Conservation (phyloP, 2,329 filamentous ascomycete genomes). For the Fusarium kyushuense region DNA sequence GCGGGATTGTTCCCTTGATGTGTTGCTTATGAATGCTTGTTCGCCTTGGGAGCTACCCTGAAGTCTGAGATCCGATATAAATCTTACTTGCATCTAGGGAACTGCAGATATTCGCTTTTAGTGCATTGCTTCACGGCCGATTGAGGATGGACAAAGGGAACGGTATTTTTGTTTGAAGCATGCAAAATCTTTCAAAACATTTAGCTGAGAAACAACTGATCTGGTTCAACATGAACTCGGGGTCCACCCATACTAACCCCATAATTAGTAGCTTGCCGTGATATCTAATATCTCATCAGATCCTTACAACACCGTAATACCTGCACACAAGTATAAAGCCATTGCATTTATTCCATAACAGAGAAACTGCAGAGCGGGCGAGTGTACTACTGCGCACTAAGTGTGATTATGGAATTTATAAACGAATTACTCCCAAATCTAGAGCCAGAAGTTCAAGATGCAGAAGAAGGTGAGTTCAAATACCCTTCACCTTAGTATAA, state of each 20-base stretch:
- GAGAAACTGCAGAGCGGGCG: background rate
- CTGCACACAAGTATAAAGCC: background rate
- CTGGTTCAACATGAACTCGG: background rate
- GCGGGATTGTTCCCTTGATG: background rate
- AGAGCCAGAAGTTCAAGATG: constrained; percentile 60
- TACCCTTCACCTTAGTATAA: background rate
- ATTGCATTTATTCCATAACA: background rate
- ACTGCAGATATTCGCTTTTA: background rate
- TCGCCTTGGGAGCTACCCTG: background rate
- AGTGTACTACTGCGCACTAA: background rate
- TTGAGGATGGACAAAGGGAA: too few relatives aligned
- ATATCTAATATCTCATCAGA: background rate
- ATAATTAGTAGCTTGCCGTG: background rate
- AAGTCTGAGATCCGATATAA: background rate
- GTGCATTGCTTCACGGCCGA: background rate
- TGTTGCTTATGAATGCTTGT: background rate
- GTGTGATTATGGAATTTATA: constrained; percentile 32
- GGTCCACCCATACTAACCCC: background rate
- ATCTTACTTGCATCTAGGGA: background rate
- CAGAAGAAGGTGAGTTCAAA: constrained; percentile 59
- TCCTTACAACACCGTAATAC: background rate
- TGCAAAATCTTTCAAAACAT: background rate
- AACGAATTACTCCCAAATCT: constrained; percentile 50
- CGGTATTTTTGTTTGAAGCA: background rate
- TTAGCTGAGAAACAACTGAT: background rate